Evolutionary conservation across 1,284 basidiomycete species (phyloP), one percentile per base, ranked within the genome.

Genomic region (Pseudozyma sp.): DNA sequence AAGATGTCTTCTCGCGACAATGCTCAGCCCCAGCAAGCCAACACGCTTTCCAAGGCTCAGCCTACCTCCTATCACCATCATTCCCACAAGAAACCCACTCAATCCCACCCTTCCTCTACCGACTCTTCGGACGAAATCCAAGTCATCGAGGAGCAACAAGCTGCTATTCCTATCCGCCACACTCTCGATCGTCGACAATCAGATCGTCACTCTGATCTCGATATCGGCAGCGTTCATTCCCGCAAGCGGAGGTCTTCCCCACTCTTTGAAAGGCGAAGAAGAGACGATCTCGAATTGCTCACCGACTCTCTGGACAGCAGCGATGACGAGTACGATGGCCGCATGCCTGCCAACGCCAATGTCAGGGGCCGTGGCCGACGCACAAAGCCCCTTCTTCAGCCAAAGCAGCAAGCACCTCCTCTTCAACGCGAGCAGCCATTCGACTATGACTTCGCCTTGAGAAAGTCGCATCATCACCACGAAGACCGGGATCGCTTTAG

Each of bases 41-140:
- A 34, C 16, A 39, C 47, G n/a, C 36, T 36, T 3, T 40, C 36
- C 39, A 18, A 42, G 38, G 36, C 34, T 36, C 9, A 21, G 34
- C 16, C 2, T 10, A 19, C 16, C 19, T 16, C 56, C 6, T 18
- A 5, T 35, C 48, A 47, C 18, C 40, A 58, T 6, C 1, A 8
- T 10, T 1, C n/a, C 25, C 16, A 12, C n/a, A 45, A 39, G 31
- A 49, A 52, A 5, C n/a, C 10, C 25, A 21, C 3, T 47, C 55
- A 14, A 47, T 13, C 5, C 19, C 44, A 11, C 19, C 44, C 16
- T 44, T 14, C 43, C 12, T n/a, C 21, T 9, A 38, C 36, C 7
- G 57, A 60, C 47, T 60, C 62, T 7, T 45, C 55, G 5, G 71
- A 74, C 35, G 61, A 63, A 19, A 74, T 74, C n/a, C 61, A 69